Evolutionary conservation across 768 basidiomycete genomes (phyloP).

Genomic region (Clitopilus passeckerianus): DNA sequence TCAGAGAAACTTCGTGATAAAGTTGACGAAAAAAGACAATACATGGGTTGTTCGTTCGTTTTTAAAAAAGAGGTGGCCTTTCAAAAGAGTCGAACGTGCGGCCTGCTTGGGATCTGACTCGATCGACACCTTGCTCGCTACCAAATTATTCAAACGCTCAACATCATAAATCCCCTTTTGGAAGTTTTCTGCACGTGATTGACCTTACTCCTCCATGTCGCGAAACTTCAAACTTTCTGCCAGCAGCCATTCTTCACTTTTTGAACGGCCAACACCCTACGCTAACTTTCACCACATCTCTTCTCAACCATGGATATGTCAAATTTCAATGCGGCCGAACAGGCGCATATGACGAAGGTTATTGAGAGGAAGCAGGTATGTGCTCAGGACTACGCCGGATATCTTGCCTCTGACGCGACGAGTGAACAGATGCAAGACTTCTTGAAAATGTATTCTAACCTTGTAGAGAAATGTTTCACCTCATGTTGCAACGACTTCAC

Average conservation of each 20-base stretch:
- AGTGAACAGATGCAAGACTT: constrained; percentile 92
- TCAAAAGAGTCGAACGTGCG: not conserved
- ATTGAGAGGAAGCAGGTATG: constrained; percentile 96
- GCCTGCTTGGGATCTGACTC: not conserved
- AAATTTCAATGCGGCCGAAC: constrained; percentile 82
- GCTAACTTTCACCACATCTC: constrained; percentile 4
- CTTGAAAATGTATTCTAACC: constrained; percentile 86
- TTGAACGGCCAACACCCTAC: not conserved
- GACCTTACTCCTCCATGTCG: not conserved
- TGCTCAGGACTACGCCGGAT: not conserved
- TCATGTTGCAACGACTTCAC: constrained; percentile 97
- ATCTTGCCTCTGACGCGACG: not conserved
- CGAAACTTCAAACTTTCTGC: constrained; percentile 4
- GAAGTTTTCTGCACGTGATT: constrained; percentile 3
- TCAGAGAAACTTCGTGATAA: no score
- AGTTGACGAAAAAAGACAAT: not conserved
- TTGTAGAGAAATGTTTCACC: constrained; percentile 95
- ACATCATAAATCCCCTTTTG: not conserved
- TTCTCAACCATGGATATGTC: constrained; percentile 78
- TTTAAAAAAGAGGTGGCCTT: not conserved
- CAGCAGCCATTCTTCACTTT: constrained; percentile 1
- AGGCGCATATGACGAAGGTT: constrained; percentile 91
- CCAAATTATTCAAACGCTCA: not conserved
- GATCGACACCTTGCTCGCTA: not conserved
- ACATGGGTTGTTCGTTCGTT: not conserved